Conservation (phyloP, 2,329 filamentous ascomycete genomes). For the Fusarium irregulare region DNA sequence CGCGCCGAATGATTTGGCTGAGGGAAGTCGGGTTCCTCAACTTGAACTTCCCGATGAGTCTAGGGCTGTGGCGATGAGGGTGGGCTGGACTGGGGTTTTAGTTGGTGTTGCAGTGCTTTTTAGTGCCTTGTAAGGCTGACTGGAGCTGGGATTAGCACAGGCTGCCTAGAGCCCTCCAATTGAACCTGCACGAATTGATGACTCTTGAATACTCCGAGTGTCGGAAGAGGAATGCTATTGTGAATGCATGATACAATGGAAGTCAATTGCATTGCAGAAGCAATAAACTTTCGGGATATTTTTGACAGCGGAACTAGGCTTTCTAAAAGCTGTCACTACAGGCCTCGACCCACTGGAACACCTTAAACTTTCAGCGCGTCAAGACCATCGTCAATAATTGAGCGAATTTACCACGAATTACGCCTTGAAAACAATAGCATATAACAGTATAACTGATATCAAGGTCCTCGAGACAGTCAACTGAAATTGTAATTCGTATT, state of each 20-base stretch:
- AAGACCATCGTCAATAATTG: neutral
- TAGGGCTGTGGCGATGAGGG: neutral
- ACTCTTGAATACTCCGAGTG: neutral
- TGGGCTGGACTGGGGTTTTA: neutral
- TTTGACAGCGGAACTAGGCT: neutral
- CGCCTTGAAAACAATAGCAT: too few species aligned
- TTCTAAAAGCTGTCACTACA: neutral
- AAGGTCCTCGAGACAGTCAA: neutral
- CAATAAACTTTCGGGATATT: neutral
- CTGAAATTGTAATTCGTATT: neutral
- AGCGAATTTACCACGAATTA: neutral
- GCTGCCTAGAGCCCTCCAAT: neutral
- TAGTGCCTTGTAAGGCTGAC: neutral
- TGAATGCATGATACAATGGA: neutral
- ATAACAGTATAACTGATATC: fast-evolving
- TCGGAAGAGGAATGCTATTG: neutral
- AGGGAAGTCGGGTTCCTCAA: neutral
- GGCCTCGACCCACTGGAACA: neutral
- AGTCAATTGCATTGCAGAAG: neutral
- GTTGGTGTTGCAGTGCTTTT: neutral
- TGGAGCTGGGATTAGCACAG: neutral
- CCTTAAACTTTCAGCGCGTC: neutral
- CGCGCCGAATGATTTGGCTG: neutral
- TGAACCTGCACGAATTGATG: neutral
- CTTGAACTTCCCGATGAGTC: too few species aligned